Percentiles rank a stretch among this genome's conserved stretches.
Conservation (phyloP, 2,329 filamentous ascomycete genomes). For the Nigrospora oryzae region DNA sequence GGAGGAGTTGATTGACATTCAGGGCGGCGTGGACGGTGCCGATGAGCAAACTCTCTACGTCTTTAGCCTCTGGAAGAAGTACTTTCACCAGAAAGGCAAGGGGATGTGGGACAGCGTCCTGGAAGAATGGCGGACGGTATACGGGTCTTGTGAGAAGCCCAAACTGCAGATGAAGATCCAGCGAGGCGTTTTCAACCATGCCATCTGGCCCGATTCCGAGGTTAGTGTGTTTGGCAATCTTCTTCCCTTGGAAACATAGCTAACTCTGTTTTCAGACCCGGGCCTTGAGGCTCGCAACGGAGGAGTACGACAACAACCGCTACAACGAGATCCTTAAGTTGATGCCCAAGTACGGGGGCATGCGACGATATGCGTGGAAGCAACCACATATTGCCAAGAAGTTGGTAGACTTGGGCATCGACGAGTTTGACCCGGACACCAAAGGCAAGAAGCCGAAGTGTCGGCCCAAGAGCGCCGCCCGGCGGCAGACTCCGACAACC, state of each 20-base stretch:
- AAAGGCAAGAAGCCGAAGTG: constrained; percentile 22
- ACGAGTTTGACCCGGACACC: constrained; percentile 32
- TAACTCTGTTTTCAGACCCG: constrained; percentile 25
- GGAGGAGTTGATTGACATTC: background rate
- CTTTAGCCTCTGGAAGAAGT: constrained; percentile 37
- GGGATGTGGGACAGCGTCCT: constrained; percentile 51
- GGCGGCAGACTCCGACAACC: background rate
- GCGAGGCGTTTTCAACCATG: constrained; percentile 38
- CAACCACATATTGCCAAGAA: constrained; percentile 39
- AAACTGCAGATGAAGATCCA: constrained; percentile 49
- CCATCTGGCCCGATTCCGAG: constrained; percentile 39
- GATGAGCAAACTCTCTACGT: constrained; percentile 14
- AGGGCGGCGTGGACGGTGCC: too few species aligned
- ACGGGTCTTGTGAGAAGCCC: constrained; percentile 30
- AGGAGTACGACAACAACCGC: constrained; percentile 30
- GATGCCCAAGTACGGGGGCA: constrained; percentile 42
- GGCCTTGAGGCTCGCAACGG: constrained; percentile 24
- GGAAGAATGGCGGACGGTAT: constrained; percentile 29
- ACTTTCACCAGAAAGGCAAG: constrained; percentile 39
- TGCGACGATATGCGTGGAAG: constrained; percentile 41
- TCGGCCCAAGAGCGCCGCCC: background rate
- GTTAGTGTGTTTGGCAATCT: constrained; percentile 26
- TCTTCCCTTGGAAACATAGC: background rate
- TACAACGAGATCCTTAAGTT: constrained; percentile 31
- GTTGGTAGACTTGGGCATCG: constrained; percentile 36